Conservation (phyloP, 345 rosid species). For the Camelina hispida region DNA sequence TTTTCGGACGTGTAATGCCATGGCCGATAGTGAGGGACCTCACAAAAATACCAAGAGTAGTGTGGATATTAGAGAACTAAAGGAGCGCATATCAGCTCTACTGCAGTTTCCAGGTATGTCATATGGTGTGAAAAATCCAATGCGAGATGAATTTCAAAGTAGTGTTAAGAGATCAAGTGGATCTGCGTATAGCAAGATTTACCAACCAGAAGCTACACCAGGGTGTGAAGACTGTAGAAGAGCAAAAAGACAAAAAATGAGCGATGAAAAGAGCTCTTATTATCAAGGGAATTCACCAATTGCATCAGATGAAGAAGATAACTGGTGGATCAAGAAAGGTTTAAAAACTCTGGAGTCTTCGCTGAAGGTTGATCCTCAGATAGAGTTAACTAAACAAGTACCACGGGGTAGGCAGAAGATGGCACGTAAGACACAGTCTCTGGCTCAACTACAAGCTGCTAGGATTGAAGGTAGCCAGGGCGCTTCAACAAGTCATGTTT, state of each 20-base stretch:
- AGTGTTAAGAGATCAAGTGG: constrained; percentile 69
- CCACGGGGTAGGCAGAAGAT: constrained; percentile 84
- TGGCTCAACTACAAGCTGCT: constrained; percentile 90
- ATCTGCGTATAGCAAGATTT: constrained; percentile 52
- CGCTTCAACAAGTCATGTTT: constrained; percentile 91
- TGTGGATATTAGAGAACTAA: constrained; percentile 61
- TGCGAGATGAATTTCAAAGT: constrained; percentile 67
- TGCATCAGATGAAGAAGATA: constrained; percentile 86
- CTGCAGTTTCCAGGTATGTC: constrained; percentile 68
- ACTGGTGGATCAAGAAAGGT: constrained; percentile 93
- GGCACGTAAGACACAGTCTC: constrained; percentile 85
- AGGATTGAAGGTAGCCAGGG: constrained; percentile 99
- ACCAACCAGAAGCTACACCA: constrained; percentile 60
- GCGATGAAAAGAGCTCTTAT: constrained; percentile 70
- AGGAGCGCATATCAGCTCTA: constrained; percentile 67
- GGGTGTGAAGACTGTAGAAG: constrained; percentile 96
- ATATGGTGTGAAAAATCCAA: constrained; percentile 50
- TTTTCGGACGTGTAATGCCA: constrained; percentile 47
- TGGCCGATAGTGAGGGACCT: constrained; percentile 43
- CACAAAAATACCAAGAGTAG: constrained; percentile 52
- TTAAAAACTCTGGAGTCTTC: constrained; percentile 58
- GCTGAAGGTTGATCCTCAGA: constrained; percentile 67
- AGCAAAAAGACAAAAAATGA: constrained; percentile 65
- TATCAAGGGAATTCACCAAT: constrained; percentile 67
- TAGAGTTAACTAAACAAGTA: constrained; percentile 73